Percentiles rank a stretch among this genome's conserved stretches.
phyloP scores from a whole-genome alignment of 176 grass and related monocot species.

The Eremochloa ophiuroides region DNA sequence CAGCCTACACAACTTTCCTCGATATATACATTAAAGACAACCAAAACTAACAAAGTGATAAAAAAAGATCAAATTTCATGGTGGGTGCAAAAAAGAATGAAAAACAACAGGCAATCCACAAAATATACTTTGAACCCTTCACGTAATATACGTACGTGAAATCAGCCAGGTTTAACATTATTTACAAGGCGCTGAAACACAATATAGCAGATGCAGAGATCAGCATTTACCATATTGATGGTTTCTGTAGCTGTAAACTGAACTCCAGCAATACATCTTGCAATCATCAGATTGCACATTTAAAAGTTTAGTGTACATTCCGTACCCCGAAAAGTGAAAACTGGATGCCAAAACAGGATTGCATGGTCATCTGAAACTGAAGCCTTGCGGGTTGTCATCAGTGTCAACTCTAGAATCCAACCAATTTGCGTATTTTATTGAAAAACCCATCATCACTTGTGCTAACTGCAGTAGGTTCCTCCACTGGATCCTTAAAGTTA shows the following conservation, averaged over 20 bases:
- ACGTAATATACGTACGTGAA: not conserved
- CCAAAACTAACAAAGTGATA: not conserved
- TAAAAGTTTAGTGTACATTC: constrained; percentile 15
- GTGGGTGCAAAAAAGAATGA: not conserved
- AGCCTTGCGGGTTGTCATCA: constrained; percentile 1
- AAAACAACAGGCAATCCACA: not conserved
- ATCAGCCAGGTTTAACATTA: constrained; percentile 4
- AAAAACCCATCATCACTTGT: constrained; percentile 19
- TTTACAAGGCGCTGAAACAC: constrained; percentile 16
- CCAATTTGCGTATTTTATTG: constrained; percentile 33
- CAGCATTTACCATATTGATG: not conserved
- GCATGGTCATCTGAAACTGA: constrained; percentile 14
- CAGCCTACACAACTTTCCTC: not conserved
- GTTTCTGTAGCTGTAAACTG: constrained; percentile 22
- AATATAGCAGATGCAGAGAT: not conserved
- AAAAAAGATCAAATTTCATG: not conserved
- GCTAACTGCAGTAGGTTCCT: constrained; percentile 49
- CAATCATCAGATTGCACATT: constrained; percentile 19
- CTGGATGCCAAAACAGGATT: constrained; percentile 25
- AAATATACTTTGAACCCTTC: constrained; percentile 12
- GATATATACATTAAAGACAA: not conserved
- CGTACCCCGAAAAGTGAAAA: constrained; percentile 14
- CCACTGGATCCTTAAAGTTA: constrained; percentile 66
- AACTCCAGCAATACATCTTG: constrained; percentile 2
- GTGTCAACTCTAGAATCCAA: constrained; percentile 51